Evolutionary conservation across 306 rosid species (phyloP).

Genomic region (Medicago truncatula): MtrunA17r5.0-ANR NC_053048.1:31172501-31173000

Average conservation of each 20-base stretch:
- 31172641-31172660: conserved; percentile 96
- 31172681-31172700: conserved; percentile 35
- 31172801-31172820: background rate
- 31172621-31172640: conserved; percentile 99
- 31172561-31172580: conserved; percentile 84
- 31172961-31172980: background rate
- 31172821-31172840: background rate
- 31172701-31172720: conserved; percentile 6
- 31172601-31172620: conserved; percentile 93
- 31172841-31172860: conserved; percentile 8
- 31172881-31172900: background rate
- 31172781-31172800: conserved; percentile 5
- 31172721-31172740: conserved; percentile 1
- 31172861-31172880: background rate
- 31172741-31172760: conserved; percentile 31
- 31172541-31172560: conserved; percentile 94
- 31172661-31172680: conserved; percentile 52
- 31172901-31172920: background rate
- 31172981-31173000: background rate
- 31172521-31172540: conserved; percentile 32
- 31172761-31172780: background rate
- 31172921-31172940: background rate
- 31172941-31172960: background rate
- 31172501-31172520: conserved; percentile 30
- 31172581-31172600: conserved; percentile 75